These are phyloP conservation scores for Maudiozyma pseudohumilis DNA, from an alignment of 805 yeast species.

Conservation along the genomic window DNA sequence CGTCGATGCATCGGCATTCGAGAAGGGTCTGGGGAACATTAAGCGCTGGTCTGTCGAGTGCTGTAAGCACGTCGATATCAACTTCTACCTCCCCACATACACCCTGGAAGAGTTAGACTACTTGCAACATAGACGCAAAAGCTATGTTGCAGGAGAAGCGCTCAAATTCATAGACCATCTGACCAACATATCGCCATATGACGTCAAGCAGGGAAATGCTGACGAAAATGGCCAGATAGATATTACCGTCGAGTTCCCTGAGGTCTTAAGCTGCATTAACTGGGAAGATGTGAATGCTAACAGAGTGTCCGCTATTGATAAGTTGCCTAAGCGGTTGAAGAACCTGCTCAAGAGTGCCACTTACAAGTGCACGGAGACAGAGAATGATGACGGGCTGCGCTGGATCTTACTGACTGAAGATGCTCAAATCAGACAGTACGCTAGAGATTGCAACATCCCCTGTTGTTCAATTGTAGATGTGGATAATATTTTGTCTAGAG, in stretches of 20 bases:
- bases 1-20: constrained; percentile 58
- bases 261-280: constrained; percentile 21
- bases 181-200: constrained; percentile 3
- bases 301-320: constrained; percentile 9
- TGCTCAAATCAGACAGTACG: constrained; percentile 43
- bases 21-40: constrained; percentile 58
- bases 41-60: constrained; percentile 44
- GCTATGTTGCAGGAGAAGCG: constrained; percentile 58
- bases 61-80: constrained; percentile 23
- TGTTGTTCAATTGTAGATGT: constrained; percentile 30
- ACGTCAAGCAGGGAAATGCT: background rate
- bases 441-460: constrained; percentile 43
- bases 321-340: constrained; percentile 44
- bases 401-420: constrained; percentile 64
- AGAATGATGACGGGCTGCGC: constrained; percentile 25
- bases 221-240: constrained; percentile 11
- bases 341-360: constrained; percentile 49
- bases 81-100: constrained; percentile 41
- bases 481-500: constrained; percentile 20
- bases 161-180: constrained; percentile 47
- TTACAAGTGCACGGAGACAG: constrained; percentile 40
- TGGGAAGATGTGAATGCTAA: constrained; percentile 17
- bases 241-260: constrained; percentile 41
- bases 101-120: constrained; percentile 52
- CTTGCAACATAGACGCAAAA: constrained; percentile 43